Evolutionary conservation across 768 basidiomycete genomes (phyloP).

Genomic region (Cubamyces lactineus): DNA sequence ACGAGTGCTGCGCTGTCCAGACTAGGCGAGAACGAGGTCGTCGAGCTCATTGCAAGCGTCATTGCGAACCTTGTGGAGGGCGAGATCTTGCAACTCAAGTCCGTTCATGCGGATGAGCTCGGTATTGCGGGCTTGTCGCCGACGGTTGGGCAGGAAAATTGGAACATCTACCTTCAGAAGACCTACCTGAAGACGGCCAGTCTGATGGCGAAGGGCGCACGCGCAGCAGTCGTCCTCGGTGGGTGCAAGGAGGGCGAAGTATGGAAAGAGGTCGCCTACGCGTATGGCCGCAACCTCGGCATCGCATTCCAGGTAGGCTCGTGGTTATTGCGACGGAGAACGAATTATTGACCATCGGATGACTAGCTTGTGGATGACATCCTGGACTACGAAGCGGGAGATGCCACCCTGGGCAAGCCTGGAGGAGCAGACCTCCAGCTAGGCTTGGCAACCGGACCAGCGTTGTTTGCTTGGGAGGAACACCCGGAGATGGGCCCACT

Average conservation of each 20-base stretch:
- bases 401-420: constrained; percentile 83
- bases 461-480: constrained; percentile 86
- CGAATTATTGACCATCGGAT: not conserved
- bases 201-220: constrained; percentile 85
- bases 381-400: constrained; percentile 86
- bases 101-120: constrained; percentile 47
- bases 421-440: constrained; percentile 65
- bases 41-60: constrained; percentile 90
- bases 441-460: constrained; percentile 81
- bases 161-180: constrained; percentile 85
- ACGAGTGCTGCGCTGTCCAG: constrained; percentile 86
- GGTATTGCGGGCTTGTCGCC: constrained; percentile 35
- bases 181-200: constrained; percentile 93
- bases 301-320: constrained; percentile 88
- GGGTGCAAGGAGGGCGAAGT: constrained; percentile 76
- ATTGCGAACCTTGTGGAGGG: constrained; percentile 97
- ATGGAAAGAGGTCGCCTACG: constrained; percentile 90
- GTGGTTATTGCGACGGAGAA: not conserved
- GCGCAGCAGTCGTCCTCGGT: constrained; percentile 86
- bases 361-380: constrained; percentile 91
- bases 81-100: constrained; percentile 81
- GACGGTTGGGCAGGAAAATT: constrained; percentile 50
- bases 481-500: constrained; percentile 74
- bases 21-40: constrained; percentile 85
- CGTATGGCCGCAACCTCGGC: constrained; percentile 87